phyloP scores from a whole-genome alignment of 2,329 filamentous ascomycete species.

The Epichloe baconii region DNA sequence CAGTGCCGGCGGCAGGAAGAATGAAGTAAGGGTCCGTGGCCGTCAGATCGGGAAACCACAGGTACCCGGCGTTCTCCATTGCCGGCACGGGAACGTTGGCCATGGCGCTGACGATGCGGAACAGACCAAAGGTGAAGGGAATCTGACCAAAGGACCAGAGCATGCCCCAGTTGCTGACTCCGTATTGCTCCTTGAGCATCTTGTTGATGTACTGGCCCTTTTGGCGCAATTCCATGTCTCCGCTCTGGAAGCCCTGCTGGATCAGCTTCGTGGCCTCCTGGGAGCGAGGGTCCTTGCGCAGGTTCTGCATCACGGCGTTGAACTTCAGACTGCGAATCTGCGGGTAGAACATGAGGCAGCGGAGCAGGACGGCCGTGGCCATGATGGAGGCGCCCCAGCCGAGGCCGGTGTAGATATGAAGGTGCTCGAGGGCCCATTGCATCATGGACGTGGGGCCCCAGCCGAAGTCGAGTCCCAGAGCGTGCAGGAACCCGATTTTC shows the following conservation, averaged over 20 bases:
- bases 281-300: constrained; percentile 42
- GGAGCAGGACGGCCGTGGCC: constrained; percentile 49
- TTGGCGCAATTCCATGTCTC: constrained; percentile 32
- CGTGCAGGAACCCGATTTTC: constrained; percentile 68
- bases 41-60: constrained; percentile 74
- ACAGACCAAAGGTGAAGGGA: constrained; percentile 69
- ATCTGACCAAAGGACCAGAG: constrained; percentile 32
- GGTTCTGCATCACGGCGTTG: constrained; percentile 44
- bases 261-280: constrained; percentile 35
- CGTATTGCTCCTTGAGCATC: constrained; percentile 24
- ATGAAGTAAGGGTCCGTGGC: constrained; percentile 64
- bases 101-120: constrained; percentile 66
- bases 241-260: constrained; percentile 23
- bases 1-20: constrained; percentile 51
- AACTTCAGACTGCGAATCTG: constrained; percentile 25
- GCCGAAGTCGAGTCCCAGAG: constrained; percentile 77
- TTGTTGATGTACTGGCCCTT: constrained; percentile 22
- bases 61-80: constrained; percentile 53
- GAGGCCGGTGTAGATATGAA: constrained; percentile 62
- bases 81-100: constrained; percentile 65
- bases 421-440: constrained; percentile 66
- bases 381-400: constrained; percentile 76
- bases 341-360: constrained; percentile 52
- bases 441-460: constrained; percentile 63
- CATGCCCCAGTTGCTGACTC: constrained; percentile 20